Conservation (phyloP, 2,329 filamentous ascomycete genomes). For the Pseudocercospora eumusae region DNA sequence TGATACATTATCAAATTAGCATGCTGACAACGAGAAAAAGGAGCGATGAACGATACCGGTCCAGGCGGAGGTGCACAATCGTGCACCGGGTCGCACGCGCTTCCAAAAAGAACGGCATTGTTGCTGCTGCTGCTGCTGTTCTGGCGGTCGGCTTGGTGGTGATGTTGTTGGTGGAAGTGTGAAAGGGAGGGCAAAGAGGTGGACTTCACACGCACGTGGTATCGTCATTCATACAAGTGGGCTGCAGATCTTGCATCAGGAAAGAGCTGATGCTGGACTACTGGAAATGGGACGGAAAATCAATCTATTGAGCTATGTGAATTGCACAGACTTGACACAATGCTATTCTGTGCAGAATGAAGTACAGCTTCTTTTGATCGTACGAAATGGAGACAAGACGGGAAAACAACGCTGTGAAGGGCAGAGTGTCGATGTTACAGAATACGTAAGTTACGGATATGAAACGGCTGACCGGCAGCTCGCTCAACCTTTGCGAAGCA, state of each 20-base stretch:
- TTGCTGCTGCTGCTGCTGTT: neutral
- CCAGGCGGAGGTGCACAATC: neutral
- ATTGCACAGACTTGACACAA: neutral
- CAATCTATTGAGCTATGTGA: neutral
- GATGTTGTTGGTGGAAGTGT: neutral
- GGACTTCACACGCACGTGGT: neutral
- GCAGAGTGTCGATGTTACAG: neutral
- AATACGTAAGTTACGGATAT: neutral
- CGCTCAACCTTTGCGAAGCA: neutral
- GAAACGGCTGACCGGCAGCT: neutral
- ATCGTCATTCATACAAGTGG: neutral
- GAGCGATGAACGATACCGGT: neutral
- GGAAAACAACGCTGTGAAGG: neutral
- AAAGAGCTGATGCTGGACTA: neutral
- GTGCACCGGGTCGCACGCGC: neutral
- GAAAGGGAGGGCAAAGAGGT: neutral
- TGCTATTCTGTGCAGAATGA: neutral
- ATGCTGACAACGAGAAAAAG: neutral
- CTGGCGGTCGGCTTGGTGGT: neutral
- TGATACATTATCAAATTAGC: neutral
- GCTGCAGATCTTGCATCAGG: neutral
- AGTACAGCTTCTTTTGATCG: neutral
- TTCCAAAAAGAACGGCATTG: neutral
- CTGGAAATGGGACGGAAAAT: neutral
- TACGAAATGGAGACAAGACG: neutral